Base-by-base conservation (phyloP, 1,139 yeast species). In the Saccharomycopsis hybrid region DNA sequence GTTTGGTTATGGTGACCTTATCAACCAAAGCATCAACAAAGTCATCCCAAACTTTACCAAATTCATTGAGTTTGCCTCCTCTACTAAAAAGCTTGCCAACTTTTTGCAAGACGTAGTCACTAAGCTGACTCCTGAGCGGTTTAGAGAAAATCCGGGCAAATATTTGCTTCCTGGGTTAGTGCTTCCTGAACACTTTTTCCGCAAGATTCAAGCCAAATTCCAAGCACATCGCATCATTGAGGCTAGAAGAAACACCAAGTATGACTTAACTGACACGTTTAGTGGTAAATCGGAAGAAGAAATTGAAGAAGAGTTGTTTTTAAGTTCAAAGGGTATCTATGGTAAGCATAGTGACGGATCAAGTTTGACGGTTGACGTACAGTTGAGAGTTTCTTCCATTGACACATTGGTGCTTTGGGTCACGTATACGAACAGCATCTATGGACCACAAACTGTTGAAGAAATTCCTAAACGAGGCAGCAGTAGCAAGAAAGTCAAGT, bases 181-280 rank as follows among this genome's bases (percentile, higher is more conserved):
- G 0, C 68, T 89, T 13, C 96, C 96, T 0, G 97, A 89, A 63
- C 96, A 89, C 65, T 84, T 85, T 62, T 88, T 89, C 65, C 73
- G 97, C 56, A 82, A 81, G 55, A 64, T 75, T 37, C 66, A 70
- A 25, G 71, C 69, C 36, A 60, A 58, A 50, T 53, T 51, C 43
- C 49, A 47, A 27, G 53, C 53, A 3, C 55, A 50, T 41, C 42
- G 44, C 25, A 36, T 48, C 25, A 30, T 44, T 32, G 49, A 50
- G 31, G 11, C 27, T 24, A 40, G 54, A 25, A 40, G 31, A 25
- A 31, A 44, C n/a, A 39, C 29, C 29, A 31, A 33, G 3, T 18
- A 40, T 25, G 46, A 35, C 24, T 28, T 40, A 5, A 35, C 5
- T 33, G 29, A 37, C 13, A 35, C 25, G 24, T 38, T 41, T 33